These are phyloP conservation scores for Pseudogymnoascus pannorum DNA, from an alignment of 2,329 filamentous ascomycete genomes.

Conservation along the genomic window DNA sequence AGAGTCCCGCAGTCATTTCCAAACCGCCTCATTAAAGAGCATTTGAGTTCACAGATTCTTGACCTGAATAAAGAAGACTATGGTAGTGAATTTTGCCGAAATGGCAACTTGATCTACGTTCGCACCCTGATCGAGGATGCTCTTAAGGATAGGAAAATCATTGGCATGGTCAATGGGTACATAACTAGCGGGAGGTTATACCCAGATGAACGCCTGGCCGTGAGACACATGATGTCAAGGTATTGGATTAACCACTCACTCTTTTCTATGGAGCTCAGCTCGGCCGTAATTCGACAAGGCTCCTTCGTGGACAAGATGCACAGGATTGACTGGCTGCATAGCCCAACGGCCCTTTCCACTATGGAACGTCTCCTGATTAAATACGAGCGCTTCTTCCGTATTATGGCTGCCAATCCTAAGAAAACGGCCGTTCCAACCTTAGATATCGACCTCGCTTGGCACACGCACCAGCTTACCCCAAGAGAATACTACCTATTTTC, in stretches of 20 bases:
- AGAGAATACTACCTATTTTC: slow-evolving; percentile 55
- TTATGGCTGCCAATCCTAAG: slow-evolving; percentile 44
- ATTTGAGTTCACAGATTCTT: slow-evolving; percentile 37
- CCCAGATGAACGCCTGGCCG: slow-evolving; percentile 34
- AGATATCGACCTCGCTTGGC: slow-evolving; percentile 71
- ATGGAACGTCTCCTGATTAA: slow-evolving; percentile 59
- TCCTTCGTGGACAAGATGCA: slow-evolving; percentile 68
- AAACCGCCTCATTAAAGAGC: slow-evolving; percentile 46
- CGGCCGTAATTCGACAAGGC: slow-evolving; percentile 59
- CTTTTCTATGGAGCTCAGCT: slow-evolving; percentile 58
- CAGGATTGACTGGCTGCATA: slow-evolving; percentile 70
- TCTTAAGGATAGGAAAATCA: slow-evolving; percentile 31
- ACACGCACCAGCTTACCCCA: slow-evolving; percentile 70
- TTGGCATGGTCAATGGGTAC: slow-evolving; percentile 37
- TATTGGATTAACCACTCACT: slow-evolving; percentile 63
- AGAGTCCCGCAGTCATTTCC: slow-evolving; percentile 42
- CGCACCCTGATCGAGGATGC: slow-evolving; percentile 42
- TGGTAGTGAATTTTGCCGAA: background rate
- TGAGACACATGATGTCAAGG: slow-evolving; percentile 61
- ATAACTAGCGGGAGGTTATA: slow-evolving; percentile 13
- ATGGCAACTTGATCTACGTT: slow-evolving; percentile 32
- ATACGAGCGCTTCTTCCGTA: slow-evolving; percentile 54
- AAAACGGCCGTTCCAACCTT: slow-evolving; percentile 60
- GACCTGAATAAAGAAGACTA: slow-evolving; percentile 23
- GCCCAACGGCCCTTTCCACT: slow-evolving; percentile 54